These are phyloP conservation scores for Cylindricascospora bacillispora DNA, from an alignment of 1,139 yeast genomes.

Conservation along the genomic window DNA sequence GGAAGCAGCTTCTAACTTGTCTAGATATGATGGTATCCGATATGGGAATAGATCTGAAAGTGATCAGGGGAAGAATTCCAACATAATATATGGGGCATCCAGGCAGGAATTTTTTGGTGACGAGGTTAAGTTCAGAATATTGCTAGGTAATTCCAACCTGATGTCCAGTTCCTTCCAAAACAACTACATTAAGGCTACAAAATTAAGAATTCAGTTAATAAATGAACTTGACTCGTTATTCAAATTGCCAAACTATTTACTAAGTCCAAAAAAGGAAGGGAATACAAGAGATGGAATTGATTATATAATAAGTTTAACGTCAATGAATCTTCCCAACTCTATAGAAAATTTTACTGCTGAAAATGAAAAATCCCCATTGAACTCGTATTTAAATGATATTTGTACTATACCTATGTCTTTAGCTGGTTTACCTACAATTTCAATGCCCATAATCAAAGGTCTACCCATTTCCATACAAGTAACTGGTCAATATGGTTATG, in stretches of 20 bases:
- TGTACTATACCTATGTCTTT: slow-evolving; percentile 83
- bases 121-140: slow-evolving; percentile 73
- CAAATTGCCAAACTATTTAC: slow-evolving; percentile 36
- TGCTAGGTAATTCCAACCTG: slow-evolving; percentile 76
- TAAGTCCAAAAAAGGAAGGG: slow-evolving; percentile 10
- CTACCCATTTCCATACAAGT: slow-evolving; percentile 60
- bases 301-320: slow-evolving; percentile 60
- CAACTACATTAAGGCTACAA: slow-evolving; percentile 67
- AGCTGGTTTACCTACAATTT: slow-evolving; percentile 81
- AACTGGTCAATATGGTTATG: slow-evolving; percentile 81
- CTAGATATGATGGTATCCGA: slow-evolving; percentile 82
- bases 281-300: slow-evolving; percentile 38
- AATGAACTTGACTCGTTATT: slow-evolving; percentile 58
- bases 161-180: slow-evolving; percentile 62
- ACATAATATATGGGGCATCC: not conserved
- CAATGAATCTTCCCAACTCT: slow-evolving; percentile 47
- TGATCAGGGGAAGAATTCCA: slow-evolving; percentile 27
- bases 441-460: slow-evolving; percentile 41
- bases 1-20: slow-evolving; percentile 85
- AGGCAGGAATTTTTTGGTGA: slow-evolving; percentile 37
- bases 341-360: slow-evolving; percentile 31
- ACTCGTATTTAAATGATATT: slow-evolving; percentile 66
- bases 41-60: slow-evolving; percentile 44
- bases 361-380: slow-evolving; percentile 36
- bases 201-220: slow-evolving; percentile 46